Conservation (phyloP, 805 yeast genomes). For the Candida adriatica region DNA sequence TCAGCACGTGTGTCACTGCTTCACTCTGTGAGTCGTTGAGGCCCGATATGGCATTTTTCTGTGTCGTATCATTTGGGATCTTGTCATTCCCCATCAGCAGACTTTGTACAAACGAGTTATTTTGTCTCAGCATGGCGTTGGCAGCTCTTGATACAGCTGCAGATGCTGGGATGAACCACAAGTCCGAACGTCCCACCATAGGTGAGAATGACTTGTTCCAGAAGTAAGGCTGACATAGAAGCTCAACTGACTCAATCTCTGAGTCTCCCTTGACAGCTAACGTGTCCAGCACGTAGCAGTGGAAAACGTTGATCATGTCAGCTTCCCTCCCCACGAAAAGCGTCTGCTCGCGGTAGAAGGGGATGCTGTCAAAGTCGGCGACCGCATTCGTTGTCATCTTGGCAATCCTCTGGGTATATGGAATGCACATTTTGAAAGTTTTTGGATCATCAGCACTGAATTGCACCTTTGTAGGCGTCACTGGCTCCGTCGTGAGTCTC, state of each 20-base stretch:
- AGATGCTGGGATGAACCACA: conserved; percentile 51
- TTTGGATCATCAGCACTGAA: conserved; percentile 30
- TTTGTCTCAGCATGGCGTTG: conserved; percentile 57
- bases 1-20: conserved; percentile 29
- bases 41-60: conserved; percentile 39
- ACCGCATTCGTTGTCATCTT: conserved; percentile 43
- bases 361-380: conserved; percentile 46
- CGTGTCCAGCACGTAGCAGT: conserved; percentile 44
- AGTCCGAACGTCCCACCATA: conserved; percentile 35
- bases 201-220: conserved; percentile 48
- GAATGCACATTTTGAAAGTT: conserved; percentile 35
- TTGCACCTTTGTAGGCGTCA: background rate
- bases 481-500: conserved; percentile 17
- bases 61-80: conserved; percentile 52
- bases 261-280: conserved; percentile 27
- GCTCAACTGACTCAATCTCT: conserved; percentile 29
- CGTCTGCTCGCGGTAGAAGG: conserved; percentile 53
- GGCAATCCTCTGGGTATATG: conserved; percentile 41
- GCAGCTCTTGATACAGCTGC: conserved; percentile 57
- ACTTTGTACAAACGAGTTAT: conserved; percentile 43
- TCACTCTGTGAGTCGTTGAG: conserved; percentile 54
- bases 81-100: conserved; percentile 48
- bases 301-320: conserved; percentile 52
- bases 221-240: conserved; percentile 44
- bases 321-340: conserved; percentile 41